Percentiles rank a stretch among this genome's conserved stretches.
phyloP scores from a whole-genome alignment of 345 rosid genomes.

The Carallia pectinifolia region DNA sequence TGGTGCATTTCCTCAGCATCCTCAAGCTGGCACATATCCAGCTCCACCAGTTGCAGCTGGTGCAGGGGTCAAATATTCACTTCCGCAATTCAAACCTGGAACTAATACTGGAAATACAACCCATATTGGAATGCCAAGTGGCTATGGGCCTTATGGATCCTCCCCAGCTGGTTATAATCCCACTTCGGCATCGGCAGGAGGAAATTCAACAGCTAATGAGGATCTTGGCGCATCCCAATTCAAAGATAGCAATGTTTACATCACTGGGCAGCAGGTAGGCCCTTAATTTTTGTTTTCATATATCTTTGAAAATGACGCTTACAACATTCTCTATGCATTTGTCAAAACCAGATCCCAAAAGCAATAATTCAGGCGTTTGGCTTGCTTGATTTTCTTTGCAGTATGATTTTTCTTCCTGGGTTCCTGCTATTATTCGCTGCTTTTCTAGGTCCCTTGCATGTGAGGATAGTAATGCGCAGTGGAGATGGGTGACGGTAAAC shows the following conservation, averaged over 20 bases:
- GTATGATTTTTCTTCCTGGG: too few species aligned
- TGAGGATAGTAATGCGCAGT: too few species aligned
- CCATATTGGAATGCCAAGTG: slow-evolving; percentile 73
- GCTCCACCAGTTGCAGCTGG: slow-evolving; percentile 63
- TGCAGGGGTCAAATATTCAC: slow-evolving; percentile 67
- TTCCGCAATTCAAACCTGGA: slow-evolving; percentile 84
- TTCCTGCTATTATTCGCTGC: too few species aligned
- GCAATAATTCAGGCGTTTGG: too few species aligned
- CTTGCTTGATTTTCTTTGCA: too few species aligned
- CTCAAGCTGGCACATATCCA: slow-evolving; percentile 75
- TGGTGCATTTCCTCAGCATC: slow-evolving; percentile 81
- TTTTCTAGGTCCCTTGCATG: too few species aligned
- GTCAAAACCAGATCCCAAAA: too few species aligned
- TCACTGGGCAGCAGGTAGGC: slow-evolving; percentile 72
- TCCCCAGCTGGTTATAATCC: slow-evolving; percentile 74
- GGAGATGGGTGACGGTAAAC: too few species aligned
- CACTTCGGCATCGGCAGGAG: slow-evolving; percentile 58
- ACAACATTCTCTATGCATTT: background rate
- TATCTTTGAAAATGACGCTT: background rate
- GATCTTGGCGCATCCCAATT: slow-evolving; percentile 74
- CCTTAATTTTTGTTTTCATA: background rate
- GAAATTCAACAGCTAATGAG: slow-evolving; percentile 64
- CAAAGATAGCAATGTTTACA: slow-evolving; percentile 76
- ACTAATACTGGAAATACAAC: slow-evolving; percentile 58
- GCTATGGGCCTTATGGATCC: slow-evolving; percentile 77